Evolutionary conservation across 805 yeast species (phyloP).

Genomic region (Pichia cabralensis): DNA sequence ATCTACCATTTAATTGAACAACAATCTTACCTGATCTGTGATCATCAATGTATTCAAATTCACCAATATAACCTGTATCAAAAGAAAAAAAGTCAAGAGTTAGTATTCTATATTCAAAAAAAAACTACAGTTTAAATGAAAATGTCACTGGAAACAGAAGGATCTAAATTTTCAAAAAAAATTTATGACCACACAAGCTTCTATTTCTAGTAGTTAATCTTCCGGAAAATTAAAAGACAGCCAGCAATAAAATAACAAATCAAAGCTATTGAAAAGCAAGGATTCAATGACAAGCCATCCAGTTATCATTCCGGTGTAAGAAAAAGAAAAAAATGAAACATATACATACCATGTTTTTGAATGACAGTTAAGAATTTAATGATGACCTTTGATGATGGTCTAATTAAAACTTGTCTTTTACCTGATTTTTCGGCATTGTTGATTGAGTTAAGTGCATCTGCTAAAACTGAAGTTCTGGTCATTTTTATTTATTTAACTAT

Average conservation of each 20-base stretch:
- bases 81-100: slow-evolving; percentile 13
- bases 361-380: slow-evolving; percentile 93
- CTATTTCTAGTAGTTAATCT: slow-evolving; percentile 46
- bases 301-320: slow-evolving; percentile 89
- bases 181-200: too few relatives aligned
- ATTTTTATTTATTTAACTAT: slow-evolving; percentile 32
- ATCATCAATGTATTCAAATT: slow-evolving; percentile 97
- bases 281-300: slow-evolving; percentile 78
- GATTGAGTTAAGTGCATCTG: slow-evolving; percentile 97
- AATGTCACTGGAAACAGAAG: too few relatives aligned
- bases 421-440: slow-evolving; percentile 99
- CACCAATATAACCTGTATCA: slow-evolving; percentile 76
- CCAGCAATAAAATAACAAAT: slow-evolving; percentile 53
- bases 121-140: not conserved
- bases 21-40: slow-evolving; percentile 99
- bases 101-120: not conserved
- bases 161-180: too few relatives aligned
- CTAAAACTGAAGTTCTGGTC: slow-evolving; percentile 98
- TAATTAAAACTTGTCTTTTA: slow-evolving; percentile 95
- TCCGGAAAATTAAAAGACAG: slow-evolving; percentile 98
- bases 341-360: slow-evolving; percentile 86
- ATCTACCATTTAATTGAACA: slow-evolving; percentile 94
- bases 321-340: slow-evolving; percentile 1
- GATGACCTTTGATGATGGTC: slow-evolving; percentile 98
- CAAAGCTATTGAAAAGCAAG: slow-evolving; percentile 15